A percentile compares a stretch with the other conserved stretches of the same genome.
Evolutionary conservation across 768 basidiomycete genomes (phyloP).

Genomic region (Tylopilus balloui): DNA sequence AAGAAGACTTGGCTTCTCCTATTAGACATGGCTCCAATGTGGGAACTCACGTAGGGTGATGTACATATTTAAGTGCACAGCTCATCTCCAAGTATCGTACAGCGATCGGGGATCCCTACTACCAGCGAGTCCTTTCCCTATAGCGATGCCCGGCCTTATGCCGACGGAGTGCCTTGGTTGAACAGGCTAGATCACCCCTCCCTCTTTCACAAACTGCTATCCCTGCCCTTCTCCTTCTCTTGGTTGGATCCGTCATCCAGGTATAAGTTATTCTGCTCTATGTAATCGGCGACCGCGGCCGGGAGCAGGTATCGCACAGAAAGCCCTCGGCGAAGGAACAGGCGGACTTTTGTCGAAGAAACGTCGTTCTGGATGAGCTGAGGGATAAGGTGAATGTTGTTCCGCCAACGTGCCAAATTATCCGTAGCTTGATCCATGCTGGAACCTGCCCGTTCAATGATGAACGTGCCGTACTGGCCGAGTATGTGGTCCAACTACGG

Average conservation of each 20-base stretch:
- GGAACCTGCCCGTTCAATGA: constrained; percentile 92
- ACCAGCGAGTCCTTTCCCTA: background rate
- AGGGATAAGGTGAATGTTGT: constrained; percentile 86
- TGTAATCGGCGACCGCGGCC: constrained; percentile 88
- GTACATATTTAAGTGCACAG: background rate
- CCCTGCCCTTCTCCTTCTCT: constrained; percentile 38
- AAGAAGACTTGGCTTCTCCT: background rate
- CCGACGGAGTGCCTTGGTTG: constrained; percentile 8
- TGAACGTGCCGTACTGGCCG: constrained; percentile 90
- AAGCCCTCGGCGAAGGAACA: constrained; percentile 75
- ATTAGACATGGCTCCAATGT: no score
- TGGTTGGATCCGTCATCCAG: constrained; percentile 48
- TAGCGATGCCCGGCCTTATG: background rate
- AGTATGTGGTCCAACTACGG: constrained; percentile 92
- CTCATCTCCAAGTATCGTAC: background rate
- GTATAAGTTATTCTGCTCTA: constrained; percentile 78
- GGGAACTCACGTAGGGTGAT: background rate
- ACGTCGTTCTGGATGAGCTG: constrained; percentile 98
- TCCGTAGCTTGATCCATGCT: constrained; percentile 83
- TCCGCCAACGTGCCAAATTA: constrained; percentile 66
- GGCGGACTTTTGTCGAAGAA: constrained; percentile 87
- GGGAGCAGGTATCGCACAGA: constrained; percentile 90
- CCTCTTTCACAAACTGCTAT: constrained; percentile 26
- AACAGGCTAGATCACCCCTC: constrained; percentile 17
- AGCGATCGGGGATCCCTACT: background rate